phyloP scores from a whole-genome alignment of 2,329 filamentous ascomycete genomes.

The Aureobasidium pullulans region DNA sequence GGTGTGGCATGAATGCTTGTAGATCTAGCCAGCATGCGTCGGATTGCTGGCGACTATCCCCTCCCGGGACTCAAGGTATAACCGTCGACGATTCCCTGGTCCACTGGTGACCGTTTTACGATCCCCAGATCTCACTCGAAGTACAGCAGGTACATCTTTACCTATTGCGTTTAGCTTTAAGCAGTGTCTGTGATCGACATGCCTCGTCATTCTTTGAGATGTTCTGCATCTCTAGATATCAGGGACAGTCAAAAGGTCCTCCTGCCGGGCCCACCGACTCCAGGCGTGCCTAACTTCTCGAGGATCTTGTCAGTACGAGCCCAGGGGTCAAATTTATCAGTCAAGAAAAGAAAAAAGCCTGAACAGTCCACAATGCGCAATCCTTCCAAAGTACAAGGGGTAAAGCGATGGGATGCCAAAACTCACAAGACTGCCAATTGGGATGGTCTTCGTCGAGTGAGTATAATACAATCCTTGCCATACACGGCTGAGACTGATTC shows the following conservation, averaged over 20 bases:
- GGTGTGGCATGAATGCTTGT: neutral
- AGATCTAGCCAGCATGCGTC: neutral
- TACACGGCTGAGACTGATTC: neutral
- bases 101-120: neutral
- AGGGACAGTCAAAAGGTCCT: conserved; percentile 7
- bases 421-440: conserved; percentile 15
- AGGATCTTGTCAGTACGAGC: neutral
- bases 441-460: conserved; percentile 18
- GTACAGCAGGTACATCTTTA: conserved; percentile 5
- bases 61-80: conserved; percentile 1
- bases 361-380: neutral
- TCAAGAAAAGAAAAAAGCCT: neutral
- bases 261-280: neutral
- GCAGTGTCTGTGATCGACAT: conserved; percentile 4
- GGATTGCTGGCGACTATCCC: neutral
- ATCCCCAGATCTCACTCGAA: neutral
- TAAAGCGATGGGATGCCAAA: conserved; percentile 15
- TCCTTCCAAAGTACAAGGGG: neutral
- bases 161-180: neutral
- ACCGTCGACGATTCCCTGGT: neutral
- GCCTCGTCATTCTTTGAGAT: neutral
- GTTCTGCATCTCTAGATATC: neutral
- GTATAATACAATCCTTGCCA: neutral
- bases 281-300: conserved; percentile 13
- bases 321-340: neutral